A percentile compares a stretch with the other conserved stretches of the same genome.
phyloP scores from a whole-genome alignment of 768 basidiomycete species.

The Tricholoma saponaceum region DNA sequence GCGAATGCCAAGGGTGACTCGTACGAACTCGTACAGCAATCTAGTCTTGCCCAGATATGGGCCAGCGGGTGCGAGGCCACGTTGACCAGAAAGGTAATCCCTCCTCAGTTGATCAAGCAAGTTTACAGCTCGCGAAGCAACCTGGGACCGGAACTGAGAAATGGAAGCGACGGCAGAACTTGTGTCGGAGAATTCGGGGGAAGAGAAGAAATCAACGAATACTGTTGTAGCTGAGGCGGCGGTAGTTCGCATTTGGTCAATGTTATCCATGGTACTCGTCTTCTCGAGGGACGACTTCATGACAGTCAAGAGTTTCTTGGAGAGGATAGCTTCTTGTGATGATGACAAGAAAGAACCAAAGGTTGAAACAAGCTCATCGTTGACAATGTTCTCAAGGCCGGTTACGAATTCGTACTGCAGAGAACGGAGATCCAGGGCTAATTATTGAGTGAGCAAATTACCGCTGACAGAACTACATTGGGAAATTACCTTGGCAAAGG shows the following conservation, averaged over 20 bases:
- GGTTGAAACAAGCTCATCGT: constrained; percentile 41
- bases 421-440: constrained; percentile 75
- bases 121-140: constrained; percentile 43
- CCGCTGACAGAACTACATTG: background rate
- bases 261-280: constrained; percentile 67
- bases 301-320: constrained; percentile 31
- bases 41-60: constrained; percentile 59
- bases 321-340: constrained; percentile 26
- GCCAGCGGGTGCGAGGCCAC: constrained; percentile 62
- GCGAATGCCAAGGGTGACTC: constrained; percentile 55
- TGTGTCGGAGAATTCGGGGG: constrained; percentile 29
- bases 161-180: constrained; percentile 28
- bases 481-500: constrained; percentile 57
- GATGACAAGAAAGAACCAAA: constrained; percentile 37
- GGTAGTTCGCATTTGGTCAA: constrained; percentile 58
- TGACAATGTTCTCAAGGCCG: constrained; percentile 41
- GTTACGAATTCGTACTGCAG: constrained; percentile 58
- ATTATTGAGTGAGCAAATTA: background rate
- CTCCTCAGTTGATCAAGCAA: constrained; percentile 46
- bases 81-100: constrained; percentile 53
- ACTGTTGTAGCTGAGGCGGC: constrained; percentile 53
- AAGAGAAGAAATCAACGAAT: constrained; percentile 42
- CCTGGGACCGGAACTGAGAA: constrained; percentile 45
- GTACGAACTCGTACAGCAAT: constrained; percentile 65
- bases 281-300: constrained; percentile 58